Base-by-base conservation (phyloP, 768 basidiomycete genomes). In the Suillus luteus region DNA sequence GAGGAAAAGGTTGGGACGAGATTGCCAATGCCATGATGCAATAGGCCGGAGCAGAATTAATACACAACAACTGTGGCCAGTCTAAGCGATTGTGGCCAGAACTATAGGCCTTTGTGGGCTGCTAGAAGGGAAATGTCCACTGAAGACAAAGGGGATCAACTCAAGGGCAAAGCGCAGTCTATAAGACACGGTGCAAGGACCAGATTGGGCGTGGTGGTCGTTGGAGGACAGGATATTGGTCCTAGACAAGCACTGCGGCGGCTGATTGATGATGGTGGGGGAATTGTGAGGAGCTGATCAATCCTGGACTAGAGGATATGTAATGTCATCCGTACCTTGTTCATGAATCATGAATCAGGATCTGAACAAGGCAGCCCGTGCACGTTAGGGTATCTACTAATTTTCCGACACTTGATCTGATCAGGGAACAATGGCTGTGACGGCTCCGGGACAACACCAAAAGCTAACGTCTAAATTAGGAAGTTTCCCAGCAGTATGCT, bases 41-140 rank as follows among this genome's bases (percentile, higher is more conserved):
- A 41, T 66, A 46, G 17, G 15, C 22, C 55, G 41, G 15, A 31
- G 46, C 22, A 69, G 64, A 72, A 66, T 68, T 51, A 64, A 61
- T 59, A 58, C 11, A 64, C 8, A 14, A 63, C 7, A 35, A 35
- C 41, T 44, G 63, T 59, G 35, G 24, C 38, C 31, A 44, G 68
- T 63, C 71, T 73, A 73, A 75, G 71, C 67, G 60, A 48, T 1
- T 3, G 68, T 67, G 67, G 68, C 68, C 1, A 51, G 71, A 31
- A 31, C 31, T 41, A 33, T 58, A 55, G 61, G 40, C 64, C 75
- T 75, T 75, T 75, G 73, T 75, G 66, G 62, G 31, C 27, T 41
- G 41, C n/a, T 46, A 37, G 15, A 54, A 57, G 15, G 17, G 31
- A 33, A 19, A 11, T 17, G 17, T 11, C 17, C 27, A 11, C 27